These are phyloP conservation scores for Gleditsia sinensis DNA, from an alignment of 306 rosid genomes.

Conservation along the genomic window DNA sequence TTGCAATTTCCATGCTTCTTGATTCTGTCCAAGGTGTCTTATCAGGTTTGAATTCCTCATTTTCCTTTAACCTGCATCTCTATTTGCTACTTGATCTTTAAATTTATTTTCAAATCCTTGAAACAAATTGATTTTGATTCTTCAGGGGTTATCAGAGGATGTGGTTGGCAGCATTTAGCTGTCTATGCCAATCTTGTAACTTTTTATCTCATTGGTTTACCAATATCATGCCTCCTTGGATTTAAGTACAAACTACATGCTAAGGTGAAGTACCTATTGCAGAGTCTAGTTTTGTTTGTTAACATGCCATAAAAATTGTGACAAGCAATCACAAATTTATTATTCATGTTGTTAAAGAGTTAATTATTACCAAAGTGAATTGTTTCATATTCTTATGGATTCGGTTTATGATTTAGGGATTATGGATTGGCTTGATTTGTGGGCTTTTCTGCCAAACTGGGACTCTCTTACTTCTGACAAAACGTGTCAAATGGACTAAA, in stretches of 20 bases:
- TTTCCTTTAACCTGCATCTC: background rate
- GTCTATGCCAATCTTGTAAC: constrained; percentile 62
- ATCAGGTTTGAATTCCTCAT: constrained; percentile 58
- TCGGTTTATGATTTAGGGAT: constrained; percentile 52
- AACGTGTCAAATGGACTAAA: constrained; percentile 51
- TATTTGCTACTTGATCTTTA: background rate
- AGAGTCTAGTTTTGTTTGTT: no score
- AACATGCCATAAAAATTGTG: no score
- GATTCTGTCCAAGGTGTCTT: constrained; percentile 83
- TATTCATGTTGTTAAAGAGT: no score
- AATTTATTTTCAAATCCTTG: background rate
- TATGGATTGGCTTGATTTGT: constrained; percentile 80
- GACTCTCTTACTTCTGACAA: constrained; percentile 48
- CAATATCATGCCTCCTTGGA: constrained; percentile 61
- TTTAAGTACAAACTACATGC: constrained; percentile 57
- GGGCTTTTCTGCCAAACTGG: constrained; percentile 62
- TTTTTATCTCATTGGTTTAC: constrained; percentile 71
- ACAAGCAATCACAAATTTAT: no score
- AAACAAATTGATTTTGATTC: background rate
- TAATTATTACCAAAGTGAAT: no score
- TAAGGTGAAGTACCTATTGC: constrained; percentile 67
- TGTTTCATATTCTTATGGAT: background rate
- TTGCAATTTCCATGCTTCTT: constrained; percentile 59
- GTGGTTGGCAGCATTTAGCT: constrained; percentile 80
- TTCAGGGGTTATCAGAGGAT: constrained; percentile 86